Conservation (phyloP, 2,329 filamentous ascomycete species). For the Alternaria consortialis region DNA sequence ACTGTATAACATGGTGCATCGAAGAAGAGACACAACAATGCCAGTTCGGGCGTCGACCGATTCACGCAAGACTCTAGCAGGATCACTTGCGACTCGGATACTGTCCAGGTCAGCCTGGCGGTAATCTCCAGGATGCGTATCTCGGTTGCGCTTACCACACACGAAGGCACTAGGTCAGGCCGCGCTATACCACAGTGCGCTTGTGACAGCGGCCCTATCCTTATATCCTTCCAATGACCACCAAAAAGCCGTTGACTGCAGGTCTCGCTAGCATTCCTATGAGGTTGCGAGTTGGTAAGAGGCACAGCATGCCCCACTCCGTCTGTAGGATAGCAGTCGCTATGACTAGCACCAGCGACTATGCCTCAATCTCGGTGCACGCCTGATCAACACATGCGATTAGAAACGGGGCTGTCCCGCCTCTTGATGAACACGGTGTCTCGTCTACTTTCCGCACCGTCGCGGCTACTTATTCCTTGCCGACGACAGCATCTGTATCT, state of each 20-base stretch:
- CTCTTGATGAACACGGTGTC: slow-evolving; percentile 3
- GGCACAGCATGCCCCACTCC: slow-evolving; percentile 8
- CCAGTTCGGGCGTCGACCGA: background rate
- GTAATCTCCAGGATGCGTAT: slow-evolving; percentile 14
- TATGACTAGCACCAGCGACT: background rate
- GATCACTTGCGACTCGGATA: background rate
- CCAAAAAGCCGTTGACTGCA: background rate
- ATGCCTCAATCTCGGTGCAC: slow-evolving; percentile 5
- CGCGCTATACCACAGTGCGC: slow-evolving; percentile 11
- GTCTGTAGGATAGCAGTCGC: background rate
- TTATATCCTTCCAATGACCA: slow-evolving; percentile 8
- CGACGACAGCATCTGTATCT: background rate
- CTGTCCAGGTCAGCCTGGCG: slow-evolving; percentile 9
- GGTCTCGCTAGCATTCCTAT: slow-evolving; percentile 1
- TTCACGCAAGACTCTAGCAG: background rate
- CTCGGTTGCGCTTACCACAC: slow-evolving; percentile 22
- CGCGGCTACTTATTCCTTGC: background rate
- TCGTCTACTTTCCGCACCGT: slow-evolving; percentile 6
- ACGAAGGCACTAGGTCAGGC: slow-evolving; percentile 11
- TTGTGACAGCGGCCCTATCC: slow-evolving; percentile 18
- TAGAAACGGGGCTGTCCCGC: slow-evolving; percentile 11
- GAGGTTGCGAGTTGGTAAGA: background rate
- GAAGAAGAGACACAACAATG: background rate
- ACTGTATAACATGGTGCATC: slow-evolving; percentile 1
- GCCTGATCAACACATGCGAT: slow-evolving; percentile 5